These are phyloP conservation scores for Diplodia seriata DNA, from an alignment of 2,329 filamentous ascomycete genomes.

Conservation along the genomic window DNA sequence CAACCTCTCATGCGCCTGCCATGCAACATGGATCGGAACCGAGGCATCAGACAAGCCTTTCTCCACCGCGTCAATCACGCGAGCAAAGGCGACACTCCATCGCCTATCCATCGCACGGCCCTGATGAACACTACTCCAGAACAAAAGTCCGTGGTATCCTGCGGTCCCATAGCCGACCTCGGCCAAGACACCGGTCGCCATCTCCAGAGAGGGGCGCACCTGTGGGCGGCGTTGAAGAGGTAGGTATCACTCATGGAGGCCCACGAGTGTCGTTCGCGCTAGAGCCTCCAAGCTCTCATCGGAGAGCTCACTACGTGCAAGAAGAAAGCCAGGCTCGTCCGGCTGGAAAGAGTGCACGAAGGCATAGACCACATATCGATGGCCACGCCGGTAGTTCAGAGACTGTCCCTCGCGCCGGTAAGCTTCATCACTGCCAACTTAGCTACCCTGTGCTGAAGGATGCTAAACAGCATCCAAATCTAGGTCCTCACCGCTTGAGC, in stretches of 20 bases:
- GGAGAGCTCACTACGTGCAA: background rate
- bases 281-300: background rate
- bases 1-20: background rate
- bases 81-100: slow-evolving; percentile 34
- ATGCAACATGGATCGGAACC: slow-evolving; percentile 30
- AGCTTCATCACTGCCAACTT: background rate
- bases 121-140: background rate
- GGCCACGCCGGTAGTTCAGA: background rate
- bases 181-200: slow-evolving; percentile 36
- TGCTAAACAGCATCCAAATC: slow-evolving; percentile 6
- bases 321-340: background rate
- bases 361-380: slow-evolving; percentile 3
- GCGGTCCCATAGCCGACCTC: slow-evolving; percentile 36
- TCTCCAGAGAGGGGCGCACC: background rate
- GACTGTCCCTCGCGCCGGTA: background rate
- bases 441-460: background rate
- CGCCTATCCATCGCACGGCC: background rate
- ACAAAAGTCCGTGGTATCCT: slow-evolving; percentile 39
- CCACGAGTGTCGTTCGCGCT: slow-evolving; percentile 24
- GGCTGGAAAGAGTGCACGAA: background rate
- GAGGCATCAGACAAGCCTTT: slow-evolving; percentile 33
- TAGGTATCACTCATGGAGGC: background rate
- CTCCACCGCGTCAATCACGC: slow-evolving; percentile 34
- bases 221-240: background rate
- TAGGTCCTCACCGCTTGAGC: slow-evolving; percentile 14